Base-by-base conservation (phyloP, 1,284 basidiomycete genomes). In the Amylostereum chailletii region DNA sequence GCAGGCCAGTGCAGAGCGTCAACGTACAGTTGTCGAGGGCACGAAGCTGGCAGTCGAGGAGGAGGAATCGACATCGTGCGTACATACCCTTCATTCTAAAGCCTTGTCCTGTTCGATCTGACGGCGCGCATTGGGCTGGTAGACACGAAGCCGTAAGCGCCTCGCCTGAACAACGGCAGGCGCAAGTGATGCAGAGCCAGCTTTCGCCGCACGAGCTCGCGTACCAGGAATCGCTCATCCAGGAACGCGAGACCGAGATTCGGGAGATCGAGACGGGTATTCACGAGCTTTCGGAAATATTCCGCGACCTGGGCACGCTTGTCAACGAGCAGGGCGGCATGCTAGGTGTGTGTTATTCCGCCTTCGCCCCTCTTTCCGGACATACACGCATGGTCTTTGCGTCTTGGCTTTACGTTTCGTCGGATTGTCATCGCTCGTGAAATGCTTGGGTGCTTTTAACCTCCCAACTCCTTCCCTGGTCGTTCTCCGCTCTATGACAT, bases 251-350 rank as follows among this genome's bases (percentile, higher is more conserved):
- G 65, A 76, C 75, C 1, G 95, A 98, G 62, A 99, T 99, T 52
- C 81, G 89, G 42, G 94, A 98, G 63, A 99, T 99, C 53, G 96
- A 99, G 70, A 86, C 82, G 1, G 95, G 96, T 4, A 97, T 99
- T 48, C 93, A 97, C 61, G 95, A 99, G 65, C 72, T 99, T 43
- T 86, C 93, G 45, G 93, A 97, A 67, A 98, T 99, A 60, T 99
- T 99, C 76, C 81, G 92, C 40, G 95, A 99, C 68, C 70, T 99
- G 36, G 94, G 94, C 37, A 94, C 92, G 19, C 79, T 99, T 41
- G 94, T 99, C 1, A 83, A 85, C 56, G 92, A 98, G 63, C 96
- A 99, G 65, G 94, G 95, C 5, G 82, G 83, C 32, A 91, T 98
- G 86, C 76, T 99, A 48, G 93, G 94, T 95, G 54, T 53, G 86